Conservation (phyloP, 306 rosid species). For the Fagus sylvatica region DNA sequence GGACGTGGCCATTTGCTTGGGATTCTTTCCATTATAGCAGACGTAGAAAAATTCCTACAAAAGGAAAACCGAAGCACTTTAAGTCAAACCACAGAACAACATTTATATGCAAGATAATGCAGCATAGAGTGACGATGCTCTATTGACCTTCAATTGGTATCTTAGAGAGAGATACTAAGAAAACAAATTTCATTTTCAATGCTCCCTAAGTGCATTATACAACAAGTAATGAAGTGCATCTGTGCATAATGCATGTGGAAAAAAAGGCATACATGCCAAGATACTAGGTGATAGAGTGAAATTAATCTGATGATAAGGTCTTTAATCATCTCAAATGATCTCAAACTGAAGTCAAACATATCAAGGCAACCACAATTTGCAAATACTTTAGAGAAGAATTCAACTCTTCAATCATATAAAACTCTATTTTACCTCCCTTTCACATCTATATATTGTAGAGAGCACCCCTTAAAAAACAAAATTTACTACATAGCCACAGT, state of each 20-base stretch:
- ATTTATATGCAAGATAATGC: slow-evolving; percentile 2
- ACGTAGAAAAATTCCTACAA: slow-evolving; percentile 69
- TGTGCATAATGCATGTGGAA: background rate
- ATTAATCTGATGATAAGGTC: background rate
- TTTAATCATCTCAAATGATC: background rate
- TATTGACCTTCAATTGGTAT: background rate
- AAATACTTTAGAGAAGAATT: background rate
- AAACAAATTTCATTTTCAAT: background rate
- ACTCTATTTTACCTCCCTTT: background rate
- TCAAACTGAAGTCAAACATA: background rate
- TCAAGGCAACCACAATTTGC: background rate
- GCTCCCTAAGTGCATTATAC: background rate
- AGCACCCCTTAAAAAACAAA: background rate
- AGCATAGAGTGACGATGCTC: slow-evolving; percentile 1
- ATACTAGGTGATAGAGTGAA: background rate
- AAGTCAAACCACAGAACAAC: slow-evolving; percentile 12
- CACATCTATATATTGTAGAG: background rate
- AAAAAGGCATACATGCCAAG: background rate
- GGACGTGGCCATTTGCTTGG: slow-evolving; percentile 99
- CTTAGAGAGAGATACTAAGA: background rate
- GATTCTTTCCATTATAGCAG: slow-evolving; percentile 96
- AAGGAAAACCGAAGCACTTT: slow-evolving; percentile 27
- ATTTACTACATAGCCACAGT: background rate
- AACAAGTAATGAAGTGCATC: background rate
- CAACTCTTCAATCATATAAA: background rate